Evolutionary conservation across 148 eudicot species (phyloP), one percentile per base, ranked within the genome.

Genomic region (Fallopia convolvulus): DNA sequence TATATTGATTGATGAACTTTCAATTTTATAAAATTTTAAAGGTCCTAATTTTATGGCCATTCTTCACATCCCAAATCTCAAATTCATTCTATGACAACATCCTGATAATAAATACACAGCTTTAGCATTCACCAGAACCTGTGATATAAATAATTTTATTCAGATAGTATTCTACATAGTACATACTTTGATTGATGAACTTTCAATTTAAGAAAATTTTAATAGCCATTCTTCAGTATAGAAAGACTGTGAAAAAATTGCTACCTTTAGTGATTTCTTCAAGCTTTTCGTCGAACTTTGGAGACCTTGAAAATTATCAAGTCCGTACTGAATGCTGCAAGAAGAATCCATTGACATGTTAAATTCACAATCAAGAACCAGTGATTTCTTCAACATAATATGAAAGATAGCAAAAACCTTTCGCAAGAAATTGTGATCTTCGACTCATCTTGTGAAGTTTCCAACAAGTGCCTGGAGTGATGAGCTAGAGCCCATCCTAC

Each of bases 401-500:
- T 33, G 13, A 74, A 48, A 61, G 55, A 70, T 9, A 30, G 42
- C 36, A 18, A 42, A 36, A 33, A 95, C 99, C 97, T 95, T 85
- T 91, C 94, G 49, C 87, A 78, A 20, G 91, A 87, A 49, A 95
- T 82, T 70, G 79, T 68, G 50, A 89, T 83, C 85, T 92, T 92
- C 23, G 85, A 74, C 76, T 87, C 96, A 79, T 80, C 83, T 21
- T 77, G 52, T 32, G 82, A 58, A 74, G 82, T 80, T 77, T 91
- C 93, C 76, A 83, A 80, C 2, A 32, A 73, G 52, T 87, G 81
- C 99, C 90, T 95, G 8, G 89, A 87, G 75, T 93, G 97, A 84
- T 91, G 93, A 81, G 89, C 85, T 49, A 91, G 76, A 80, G 97
- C 99, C 99, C 99, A 95, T 26, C 97, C 97, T 80, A 90, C 53